Percentiles rank a stretch among this genome's conserved stretches.
Conservation (phyloP, 495 filamentous ascomycete species). For the Chaetomium cochliodes region DNA sequence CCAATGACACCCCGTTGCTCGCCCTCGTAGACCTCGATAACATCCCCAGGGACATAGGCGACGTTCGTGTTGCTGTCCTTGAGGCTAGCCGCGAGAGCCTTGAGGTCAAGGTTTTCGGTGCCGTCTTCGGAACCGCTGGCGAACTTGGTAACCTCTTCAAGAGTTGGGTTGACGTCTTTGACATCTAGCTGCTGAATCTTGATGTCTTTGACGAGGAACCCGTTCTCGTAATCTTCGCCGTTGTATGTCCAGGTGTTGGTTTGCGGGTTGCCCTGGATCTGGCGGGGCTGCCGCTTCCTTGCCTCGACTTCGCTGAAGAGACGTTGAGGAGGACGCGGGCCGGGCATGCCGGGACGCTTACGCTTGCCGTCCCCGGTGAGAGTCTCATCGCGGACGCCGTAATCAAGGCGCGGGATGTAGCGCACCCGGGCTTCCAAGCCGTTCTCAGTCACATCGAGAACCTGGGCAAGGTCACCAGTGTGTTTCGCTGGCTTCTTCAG, state of each 20-base stretch:
- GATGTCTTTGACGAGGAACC: constrained; percentile 91
- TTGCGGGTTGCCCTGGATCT: constrained; percentile 60
- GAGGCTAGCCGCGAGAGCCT: constrained; percentile 79
- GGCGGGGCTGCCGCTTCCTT: constrained; percentile 77
- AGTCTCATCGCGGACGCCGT: constrained; percentile 78
- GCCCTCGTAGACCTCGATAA: constrained; percentile 92
- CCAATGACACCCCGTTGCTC: constrained; percentile 91
- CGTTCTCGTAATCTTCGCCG: constrained; percentile 85
- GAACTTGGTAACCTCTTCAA: constrained; percentile 95
- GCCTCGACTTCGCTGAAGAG: constrained; percentile 94
- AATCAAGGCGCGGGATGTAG: constrained; percentile 87
- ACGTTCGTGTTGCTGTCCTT: constrained; percentile 74
- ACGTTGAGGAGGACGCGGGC: constrained; percentile 77
- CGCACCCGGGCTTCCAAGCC: constrained; percentile 83
- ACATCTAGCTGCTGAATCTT: constrained; percentile 80
- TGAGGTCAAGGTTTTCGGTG: constrained; percentile 87
- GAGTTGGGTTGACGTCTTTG: constrained; percentile 84
- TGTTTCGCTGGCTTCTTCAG: constrained; percentile 79
- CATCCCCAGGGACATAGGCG: constrained; percentile 85
- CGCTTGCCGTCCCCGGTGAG: constrained; percentile 66
- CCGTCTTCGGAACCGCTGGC: constrained; percentile 86
- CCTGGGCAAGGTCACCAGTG: constrained; percentile 84
- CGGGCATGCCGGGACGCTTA: constrained; percentile 64
- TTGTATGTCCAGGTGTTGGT: constrained; percentile 78
- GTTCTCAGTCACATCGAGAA: constrained; percentile 90